These are phyloP conservation scores for Lagenaria siceraria DNA, from an alignment of 306 rosid genomes.

Conservation along the genomic window DNA sequence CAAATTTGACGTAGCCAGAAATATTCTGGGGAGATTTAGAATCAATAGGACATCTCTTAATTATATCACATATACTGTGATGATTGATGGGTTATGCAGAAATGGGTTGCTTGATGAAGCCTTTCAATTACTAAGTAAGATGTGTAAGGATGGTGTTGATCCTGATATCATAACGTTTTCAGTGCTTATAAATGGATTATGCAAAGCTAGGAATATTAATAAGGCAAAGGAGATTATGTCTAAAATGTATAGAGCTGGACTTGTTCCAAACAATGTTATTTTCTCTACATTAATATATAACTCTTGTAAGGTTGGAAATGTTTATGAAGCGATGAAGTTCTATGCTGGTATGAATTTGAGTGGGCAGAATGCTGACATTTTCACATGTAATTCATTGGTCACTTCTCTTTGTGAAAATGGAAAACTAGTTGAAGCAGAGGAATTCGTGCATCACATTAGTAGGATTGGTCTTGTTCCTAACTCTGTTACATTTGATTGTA, in stretches of 20 bases:
- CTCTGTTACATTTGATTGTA: conserved; percentile 42
- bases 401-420: conserved; percentile 40
- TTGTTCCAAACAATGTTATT: conserved; percentile 37
- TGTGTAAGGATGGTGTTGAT: conserved; percentile 26
- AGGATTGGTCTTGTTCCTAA: conserved; percentile 42
- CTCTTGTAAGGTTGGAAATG: conserved; percentile 49
- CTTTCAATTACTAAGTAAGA: conserved; percentile 31
- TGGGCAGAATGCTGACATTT: conserved; percentile 34
- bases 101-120: conserved; percentile 54
- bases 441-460: conserved; percentile 56
- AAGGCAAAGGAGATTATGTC: conserved; percentile 52
- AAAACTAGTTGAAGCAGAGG: conserved; percentile 44
- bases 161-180: conserved; percentile 61
- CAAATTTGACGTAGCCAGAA: conserved; percentile 34
- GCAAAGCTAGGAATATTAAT: conserved; percentile 40
- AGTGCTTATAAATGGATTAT: conserved; percentile 62
- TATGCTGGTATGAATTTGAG: conserved; percentile 46
- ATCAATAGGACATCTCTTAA: conserved; percentile 23
- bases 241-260: conserved; percentile 45
- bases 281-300: conserved; percentile 56
- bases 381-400: conserved; percentile 48
- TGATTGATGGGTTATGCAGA: conserved; percentile 65
- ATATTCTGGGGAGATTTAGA: conserved; percentile 43
- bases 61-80: conserved; percentile 34
- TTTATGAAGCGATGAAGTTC: conserved; percentile 37